Evolutionary conservation across 352 stramenopile species (phyloP).

Genomic region (Pythium aristosporum): DNA sequence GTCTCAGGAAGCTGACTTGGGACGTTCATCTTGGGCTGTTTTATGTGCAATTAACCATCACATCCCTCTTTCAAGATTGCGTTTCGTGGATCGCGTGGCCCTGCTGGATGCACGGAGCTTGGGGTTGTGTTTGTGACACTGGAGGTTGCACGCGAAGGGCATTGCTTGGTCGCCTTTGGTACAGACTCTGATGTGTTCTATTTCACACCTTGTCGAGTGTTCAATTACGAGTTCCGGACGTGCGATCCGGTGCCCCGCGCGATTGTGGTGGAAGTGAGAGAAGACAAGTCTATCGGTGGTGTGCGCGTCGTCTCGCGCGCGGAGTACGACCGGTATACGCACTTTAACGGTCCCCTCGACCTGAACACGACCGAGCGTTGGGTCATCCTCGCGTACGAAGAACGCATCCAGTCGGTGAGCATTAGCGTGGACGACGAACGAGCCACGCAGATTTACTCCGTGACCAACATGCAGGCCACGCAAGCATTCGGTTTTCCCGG

Average conservation of each 20-base stretch:
- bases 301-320: not conserved
- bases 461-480: not conserved
- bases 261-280: not conserved
- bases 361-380: not conserved
- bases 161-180: not conserved
- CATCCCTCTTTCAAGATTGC: slow-evolving; percentile 6
- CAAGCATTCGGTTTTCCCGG: not conserved
- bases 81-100: not conserved
- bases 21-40: too few relatives aligned
- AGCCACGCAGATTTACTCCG: not conserved
- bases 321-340: not conserved
- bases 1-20: not conserved
- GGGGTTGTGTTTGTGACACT: slow-evolving; percentile 1
- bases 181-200: not conserved
- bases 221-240: not conserved
- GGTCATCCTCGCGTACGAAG: slow-evolving; percentile 4
- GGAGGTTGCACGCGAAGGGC: not conserved
- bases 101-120: not conserved
- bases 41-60: slow-evolving; percentile 15
- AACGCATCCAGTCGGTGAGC: not conserved
- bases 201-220: not conserved
- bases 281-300: not conserved
- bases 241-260: not conserved
- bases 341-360: not conserved
- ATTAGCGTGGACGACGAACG: not conserved